A percentile compares a stretch with the other conserved stretches of the same genome.
Conservation (phyloP, 1,139 yeast genomes). For the Trichomonascaceae sp. region DNA sequence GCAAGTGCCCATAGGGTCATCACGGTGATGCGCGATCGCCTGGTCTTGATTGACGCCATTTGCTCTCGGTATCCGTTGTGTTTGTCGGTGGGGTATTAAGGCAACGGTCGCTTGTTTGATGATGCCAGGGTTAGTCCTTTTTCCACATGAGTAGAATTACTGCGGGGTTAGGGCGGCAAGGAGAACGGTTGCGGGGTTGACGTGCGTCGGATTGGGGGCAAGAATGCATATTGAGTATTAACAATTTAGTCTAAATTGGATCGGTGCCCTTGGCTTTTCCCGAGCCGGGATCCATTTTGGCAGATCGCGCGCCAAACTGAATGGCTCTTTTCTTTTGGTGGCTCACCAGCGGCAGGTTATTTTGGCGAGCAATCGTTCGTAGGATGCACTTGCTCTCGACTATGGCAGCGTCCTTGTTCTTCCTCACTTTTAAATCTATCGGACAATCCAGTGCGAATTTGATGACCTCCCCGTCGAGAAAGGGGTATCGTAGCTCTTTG, state of each 20-base stretch:
- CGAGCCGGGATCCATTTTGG: slow-evolving; percentile 73
- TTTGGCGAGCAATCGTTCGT: slow-evolving; percentile 42
- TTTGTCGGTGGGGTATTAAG: too few species aligned
- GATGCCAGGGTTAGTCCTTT: too few species aligned
- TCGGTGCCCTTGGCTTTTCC: slow-evolving; percentile 57
- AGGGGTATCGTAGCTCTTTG: slow-evolving; percentile 83
- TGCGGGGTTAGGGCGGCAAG: too few species aligned
- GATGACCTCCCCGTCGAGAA: slow-evolving; percentile 53
- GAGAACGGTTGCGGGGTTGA: too few species aligned
- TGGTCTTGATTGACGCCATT: slow-evolving; percentile 13
- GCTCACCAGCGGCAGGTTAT: slow-evolving; percentile 43
- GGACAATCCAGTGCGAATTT: slow-evolving; percentile 31
- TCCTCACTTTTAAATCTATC: slow-evolving; percentile 22
- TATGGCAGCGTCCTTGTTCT: slow-evolving; percentile 8
- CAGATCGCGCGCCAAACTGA: slow-evolving; percentile 92
- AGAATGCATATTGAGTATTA: too few species aligned
- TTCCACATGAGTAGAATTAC: too few species aligned
- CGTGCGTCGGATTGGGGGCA: too few species aligned
- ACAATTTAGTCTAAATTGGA: slow-evolving; percentile 12
- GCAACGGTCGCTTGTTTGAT: too few species aligned
- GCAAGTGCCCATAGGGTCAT: slow-evolving; percentile 19
- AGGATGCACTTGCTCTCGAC: slow-evolving; percentile 48
- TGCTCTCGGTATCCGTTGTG: too few species aligned
- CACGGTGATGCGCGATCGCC: slow-evolving; percentile 16
- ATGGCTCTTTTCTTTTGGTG: slow-evolving; percentile 86